A percentile compares a stretch with the other conserved stretches of the same genome.
phyloP scores from a whole-genome alignment of 2,329 filamentous ascomycete genomes.

The Ophiostoma angusticollis region DNA sequence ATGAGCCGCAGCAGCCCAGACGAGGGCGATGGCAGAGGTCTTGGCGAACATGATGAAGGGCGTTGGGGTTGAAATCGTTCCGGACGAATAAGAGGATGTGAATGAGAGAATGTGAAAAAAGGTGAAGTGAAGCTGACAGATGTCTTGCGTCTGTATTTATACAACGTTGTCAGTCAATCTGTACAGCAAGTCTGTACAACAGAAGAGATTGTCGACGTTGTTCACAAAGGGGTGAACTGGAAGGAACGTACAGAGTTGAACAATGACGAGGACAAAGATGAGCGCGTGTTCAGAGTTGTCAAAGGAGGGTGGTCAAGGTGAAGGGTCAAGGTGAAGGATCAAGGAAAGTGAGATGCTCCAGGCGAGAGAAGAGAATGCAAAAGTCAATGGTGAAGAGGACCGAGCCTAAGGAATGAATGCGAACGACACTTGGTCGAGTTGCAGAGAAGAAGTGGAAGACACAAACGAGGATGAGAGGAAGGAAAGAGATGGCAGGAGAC shows the following conservation, averaged over 20 bases:
- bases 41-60: conserved; percentile 37
- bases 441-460: conserved; percentile 6
- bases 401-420: conserved; percentile 26
- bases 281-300: conserved; percentile 9
- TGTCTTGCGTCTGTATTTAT: too few relatives aligned
- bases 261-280: not conserved
- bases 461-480: conserved; percentile 1
- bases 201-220: too few relatives aligned
- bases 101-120: not conserved
- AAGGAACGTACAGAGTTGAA: too few relatives aligned
- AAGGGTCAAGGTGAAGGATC: not conserved
- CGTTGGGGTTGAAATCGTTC: conserved; percentile 22
- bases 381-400: conserved; percentile 18
- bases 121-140: too few relatives aligned
- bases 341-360: conserved; percentile 29
- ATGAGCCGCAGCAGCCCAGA: conserved; percentile 45
- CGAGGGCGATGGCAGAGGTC: conserved; percentile 32
- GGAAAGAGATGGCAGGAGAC: not conserved
- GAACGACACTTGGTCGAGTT: conserved; percentile 9
- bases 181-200: too few relatives aligned
- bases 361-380: conserved; percentile 22
- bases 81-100: conserved; percentile 22
- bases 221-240: too few relatives aligned
- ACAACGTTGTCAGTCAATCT: too few relatives aligned
- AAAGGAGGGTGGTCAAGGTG: too few relatives aligned